Evolutionary conservation across 305 asterid species (phyloP), one percentile per base, ranked within the genome.

Genomic region (Plantago coronopus): DNA sequence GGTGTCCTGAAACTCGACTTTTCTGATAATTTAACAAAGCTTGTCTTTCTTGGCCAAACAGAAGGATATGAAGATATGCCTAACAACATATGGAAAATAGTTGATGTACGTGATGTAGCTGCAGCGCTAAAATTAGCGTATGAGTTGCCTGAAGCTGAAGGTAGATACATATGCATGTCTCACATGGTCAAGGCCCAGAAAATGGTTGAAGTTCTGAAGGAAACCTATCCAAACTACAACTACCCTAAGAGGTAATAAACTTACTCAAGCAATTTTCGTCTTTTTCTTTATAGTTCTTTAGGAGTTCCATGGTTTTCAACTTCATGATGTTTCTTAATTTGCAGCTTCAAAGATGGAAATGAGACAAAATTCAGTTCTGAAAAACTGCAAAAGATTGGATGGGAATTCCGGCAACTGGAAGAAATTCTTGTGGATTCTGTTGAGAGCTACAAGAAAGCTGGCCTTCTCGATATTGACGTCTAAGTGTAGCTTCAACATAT

Each of bases 101-200:
- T 90, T 7, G 95, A 87, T 58, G 96, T 85, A 11, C 87, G 89
- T 18, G 97, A 90, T 48, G 80, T 87, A 38, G 89, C 82, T 48
- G 89, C 76, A 64, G 81, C 87, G 13, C 61, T 87, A 22, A 71
- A 77, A 48, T 61, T 90, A 58, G 77, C 76, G 3, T 87, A 85
- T 20, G 87, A 82, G 83, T 77, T 44, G 44, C 74, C 78, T 1
- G 82, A 85, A 60, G 87, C 94, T 48, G 76, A 80, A 70, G 95
- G 95, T 18, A 76, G 94, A 71, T 90, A 87, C 78, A 59, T 81
- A 59, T 87, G 96, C 74, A 17, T 51, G 0, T 75, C 89, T 51
- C 81, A 83, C 71, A 7, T 13, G 2, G 19, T 71, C 66, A 62
- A 22, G 43, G 22, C 63, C 43, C 71, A 62, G 48, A 83, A 76